These are phyloP conservation scores for Ocimum tenuiflorum DNA, from an alignment of 257 asterid genomes.

Conservation along the genomic window DNA sequence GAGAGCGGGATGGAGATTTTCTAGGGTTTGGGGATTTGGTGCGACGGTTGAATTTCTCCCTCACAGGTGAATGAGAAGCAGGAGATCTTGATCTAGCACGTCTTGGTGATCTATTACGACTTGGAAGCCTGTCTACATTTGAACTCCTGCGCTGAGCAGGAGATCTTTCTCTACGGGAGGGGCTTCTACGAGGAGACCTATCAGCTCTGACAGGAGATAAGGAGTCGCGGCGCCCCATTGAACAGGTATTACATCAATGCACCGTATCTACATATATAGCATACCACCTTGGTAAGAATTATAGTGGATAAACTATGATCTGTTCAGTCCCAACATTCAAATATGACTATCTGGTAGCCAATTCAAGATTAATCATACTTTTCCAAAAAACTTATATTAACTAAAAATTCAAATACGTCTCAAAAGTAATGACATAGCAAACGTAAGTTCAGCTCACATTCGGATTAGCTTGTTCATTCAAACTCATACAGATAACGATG, in stretches of 20 bases:
- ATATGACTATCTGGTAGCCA: not conserved
- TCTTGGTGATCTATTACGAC: conserved; percentile 35
- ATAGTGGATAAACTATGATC: not conserved
- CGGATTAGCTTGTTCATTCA: not conserved
- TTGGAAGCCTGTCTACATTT: conserved; percentile 25
- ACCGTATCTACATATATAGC: not conserved
- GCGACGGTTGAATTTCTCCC: conserved; percentile 36
- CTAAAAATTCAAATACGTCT: too few relatives aligned
- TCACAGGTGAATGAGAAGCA: conserved; percentile 26
- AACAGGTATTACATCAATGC: conserved; percentile 14
- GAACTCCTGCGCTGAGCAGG: conserved; percentile 52
- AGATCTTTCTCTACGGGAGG: conserved; percentile 55
- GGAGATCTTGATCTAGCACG: conserved; percentile 37
- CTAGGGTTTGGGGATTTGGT: conserved; percentile 41
- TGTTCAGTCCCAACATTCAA: too few relatives aligned
- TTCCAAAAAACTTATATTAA: not conserved
- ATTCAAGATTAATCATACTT: not conserved
- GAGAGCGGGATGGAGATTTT: conserved; percentile 47
- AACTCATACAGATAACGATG: not conserved
- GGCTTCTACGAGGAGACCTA: conserved; percentile 54
- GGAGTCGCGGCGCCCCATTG: conserved; percentile 57
- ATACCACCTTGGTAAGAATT: not conserved
- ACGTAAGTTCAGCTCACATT: not conserved
- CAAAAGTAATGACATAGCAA: not conserved
- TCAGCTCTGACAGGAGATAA: conserved; percentile 52